A percentile compares a stretch with the other conserved stretches of the same genome.
Conservation (phyloP, 208 protist genomes). For the Wallacemonas sp. region DNA sequence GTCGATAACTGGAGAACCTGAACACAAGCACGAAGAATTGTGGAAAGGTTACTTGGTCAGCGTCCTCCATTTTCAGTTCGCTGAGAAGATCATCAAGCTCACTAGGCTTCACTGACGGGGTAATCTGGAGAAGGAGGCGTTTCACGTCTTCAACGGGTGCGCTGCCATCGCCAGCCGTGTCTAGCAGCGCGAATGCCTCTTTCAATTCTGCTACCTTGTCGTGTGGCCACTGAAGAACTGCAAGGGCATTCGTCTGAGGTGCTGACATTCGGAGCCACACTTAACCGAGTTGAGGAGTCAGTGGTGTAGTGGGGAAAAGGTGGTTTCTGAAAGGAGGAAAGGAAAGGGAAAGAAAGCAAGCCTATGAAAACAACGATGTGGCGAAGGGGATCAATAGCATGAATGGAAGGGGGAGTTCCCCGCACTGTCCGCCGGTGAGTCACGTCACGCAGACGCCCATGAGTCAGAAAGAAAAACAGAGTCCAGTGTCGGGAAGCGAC, state of each 20-base stretch:
- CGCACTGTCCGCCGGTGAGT: not conserved
- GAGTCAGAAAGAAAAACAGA: too few relatives aligned
- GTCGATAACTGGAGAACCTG: not conserved
- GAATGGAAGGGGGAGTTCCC: not conserved
- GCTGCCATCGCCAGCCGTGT: conserved; percentile 41
- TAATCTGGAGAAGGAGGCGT: conserved; percentile 27
- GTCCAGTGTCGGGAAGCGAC: too few relatives aligned
- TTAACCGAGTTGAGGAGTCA: too few relatives aligned
- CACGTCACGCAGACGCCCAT: not conserved
- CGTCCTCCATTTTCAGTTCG: conserved; percentile 31
- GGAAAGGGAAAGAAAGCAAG: not conserved
- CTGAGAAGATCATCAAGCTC: conserved; percentile 33
- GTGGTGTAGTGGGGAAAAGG: too few relatives aligned
- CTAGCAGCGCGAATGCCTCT: conserved; percentile 57
- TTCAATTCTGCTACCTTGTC: conserved; percentile 64
- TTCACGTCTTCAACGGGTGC: conserved; percentile 37
- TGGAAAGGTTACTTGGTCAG: conserved; percentile 48
- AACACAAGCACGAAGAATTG: conserved; percentile 55
- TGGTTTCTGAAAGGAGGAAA: not conserved
- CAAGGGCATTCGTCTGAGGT: conserved; percentile 11
- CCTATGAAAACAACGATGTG: too few relatives aligned
- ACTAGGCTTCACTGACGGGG: conserved; percentile 25
- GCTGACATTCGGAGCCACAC: conserved; percentile 9
- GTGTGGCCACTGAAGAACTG: conserved; percentile 29
- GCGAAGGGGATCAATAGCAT: not conserved